A percentile compares a stretch with the other conserved stretches of the same genome.
Conservation (phyloP, 129 eudicot species). For the Pulicaria dysenterica region DNA sequence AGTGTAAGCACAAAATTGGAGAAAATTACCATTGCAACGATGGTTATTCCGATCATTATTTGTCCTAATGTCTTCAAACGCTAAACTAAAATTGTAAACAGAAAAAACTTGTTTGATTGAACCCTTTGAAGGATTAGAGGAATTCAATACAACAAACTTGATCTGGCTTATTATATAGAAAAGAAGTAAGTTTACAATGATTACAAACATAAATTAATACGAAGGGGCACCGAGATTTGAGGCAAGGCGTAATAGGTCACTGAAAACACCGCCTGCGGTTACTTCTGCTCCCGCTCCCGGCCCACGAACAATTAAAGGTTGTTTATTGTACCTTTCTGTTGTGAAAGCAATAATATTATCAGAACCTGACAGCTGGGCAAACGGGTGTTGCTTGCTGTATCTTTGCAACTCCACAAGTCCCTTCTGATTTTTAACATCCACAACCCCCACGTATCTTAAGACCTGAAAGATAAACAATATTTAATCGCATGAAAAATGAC, state of each 20-base stretch:
- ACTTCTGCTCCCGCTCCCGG: constrained; percentile 99
- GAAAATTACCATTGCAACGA: constrained; percentile 14
- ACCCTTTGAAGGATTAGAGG: not conserved
- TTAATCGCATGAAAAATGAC: not conserved
- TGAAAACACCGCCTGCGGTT: constrained; percentile 96
- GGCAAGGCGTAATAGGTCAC: constrained; percentile 91
- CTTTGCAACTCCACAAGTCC: constrained; percentile 76
- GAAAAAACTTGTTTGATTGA: not conserved
- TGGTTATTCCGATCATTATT: not conserved
- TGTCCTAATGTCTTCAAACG: not conserved
- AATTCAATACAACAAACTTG: constrained; percentile 16
- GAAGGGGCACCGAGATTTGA: constrained; percentile 98
- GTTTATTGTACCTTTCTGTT: constrained; percentile 84
- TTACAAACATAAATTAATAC: constrained; percentile 30
- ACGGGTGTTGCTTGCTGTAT: constrained; percentile 89
- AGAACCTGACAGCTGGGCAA: constrained; percentile 97
- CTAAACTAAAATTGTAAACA: constrained; percentile 22
- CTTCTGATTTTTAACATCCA: constrained; percentile 71
- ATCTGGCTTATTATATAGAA: constrained; percentile 18
- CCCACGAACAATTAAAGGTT: constrained; percentile 92
- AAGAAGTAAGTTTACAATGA: not conserved
- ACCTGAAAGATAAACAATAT: constrained; percentile 46
- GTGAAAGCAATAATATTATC: constrained; percentile 95
- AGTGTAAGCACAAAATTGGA: not conserved
- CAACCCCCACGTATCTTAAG: constrained; percentile 96